These are phyloP conservation scores for Clarireedia homoeocarpa DNA, from an alignment of 2,329 filamentous ascomycete genomes.

Conservation along the genomic window DNA sequence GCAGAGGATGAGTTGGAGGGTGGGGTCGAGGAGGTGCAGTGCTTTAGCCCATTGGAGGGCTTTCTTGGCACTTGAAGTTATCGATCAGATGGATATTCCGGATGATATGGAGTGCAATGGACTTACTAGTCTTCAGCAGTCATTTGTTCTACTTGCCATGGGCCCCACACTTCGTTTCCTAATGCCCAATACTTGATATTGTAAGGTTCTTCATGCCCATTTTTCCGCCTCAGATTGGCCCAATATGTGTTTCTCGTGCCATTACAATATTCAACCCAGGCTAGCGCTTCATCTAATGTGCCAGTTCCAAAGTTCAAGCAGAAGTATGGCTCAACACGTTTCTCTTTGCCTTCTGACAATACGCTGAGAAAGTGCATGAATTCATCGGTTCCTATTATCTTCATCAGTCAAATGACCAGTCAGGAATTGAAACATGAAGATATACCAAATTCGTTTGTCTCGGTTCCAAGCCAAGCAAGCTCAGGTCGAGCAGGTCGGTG, in stretches of 20 bases:
- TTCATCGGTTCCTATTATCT: constrained; percentile 55
- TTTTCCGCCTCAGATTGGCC: constrained; percentile 68
- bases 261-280: constrained; percentile 85
- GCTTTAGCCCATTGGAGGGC: constrained; percentile 52
- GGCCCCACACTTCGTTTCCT: constrained; percentile 55
- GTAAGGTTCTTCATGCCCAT: constrained; percentile 71
- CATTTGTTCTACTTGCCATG: constrained; percentile 46
- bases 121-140: constrained; percentile 43
- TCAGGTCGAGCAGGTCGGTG: constrained; percentile 57
- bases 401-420: neutral
- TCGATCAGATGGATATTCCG: neutral
- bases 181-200: constrained; percentile 81
- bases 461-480: constrained; percentile 70
- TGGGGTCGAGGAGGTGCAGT: constrained; percentile 51
- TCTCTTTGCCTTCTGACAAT: constrained; percentile 51
- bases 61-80: constrained; percentile 35
- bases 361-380: constrained; percentile 75
- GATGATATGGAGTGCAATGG: neutral
- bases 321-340: constrained; percentile 69
- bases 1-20: constrained; percentile 53
- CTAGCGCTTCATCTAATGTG: constrained; percentile 48
- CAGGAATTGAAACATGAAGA: neutral
- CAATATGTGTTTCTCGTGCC: constrained; percentile 70
- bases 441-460: constrained; percentile 68
- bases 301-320: constrained; percentile 77